Percentiles rank a stretch among this genome's conserved stretches.
These are phyloP conservation scores for Moniliophthora roreri DNA, from an alignment of 1,284 basidiomycete species.

Conservation along the genomic window DNA sequence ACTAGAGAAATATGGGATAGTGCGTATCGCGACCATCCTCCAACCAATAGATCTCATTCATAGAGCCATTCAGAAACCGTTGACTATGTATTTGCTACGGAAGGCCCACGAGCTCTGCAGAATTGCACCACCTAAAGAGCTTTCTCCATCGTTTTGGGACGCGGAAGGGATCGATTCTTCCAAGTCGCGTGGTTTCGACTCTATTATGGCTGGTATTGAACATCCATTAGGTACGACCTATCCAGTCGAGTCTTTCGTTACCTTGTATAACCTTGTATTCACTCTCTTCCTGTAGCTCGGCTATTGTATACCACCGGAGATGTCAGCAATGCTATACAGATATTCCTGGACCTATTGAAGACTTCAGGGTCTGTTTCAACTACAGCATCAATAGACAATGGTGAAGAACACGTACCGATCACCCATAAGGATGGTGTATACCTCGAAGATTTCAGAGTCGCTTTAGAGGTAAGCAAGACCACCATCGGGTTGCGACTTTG, in stretches of 20 bases:
- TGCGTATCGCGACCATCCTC: constrained; percentile 34
- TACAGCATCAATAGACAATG: constrained; percentile 21
- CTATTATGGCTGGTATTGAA: constrained; percentile 69
- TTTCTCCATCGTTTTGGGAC: constrained; percentile 80
- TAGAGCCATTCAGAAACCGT: constrained; percentile 63
- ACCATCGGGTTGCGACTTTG: neutral
- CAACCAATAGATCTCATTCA: neutral
- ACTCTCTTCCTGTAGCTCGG: constrained; percentile 46
- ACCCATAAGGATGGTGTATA: constrained; percentile 57
- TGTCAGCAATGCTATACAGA: constrained; percentile 61
- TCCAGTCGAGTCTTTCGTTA: constrained; percentile 3
- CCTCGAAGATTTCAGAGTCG: constrained; percentile 78
- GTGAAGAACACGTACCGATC: constrained; percentile 14
- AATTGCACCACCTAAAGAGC: constrained; percentile 44
- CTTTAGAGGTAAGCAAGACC: constrained; percentile 57
- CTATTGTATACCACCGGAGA: constrained; percentile 78
- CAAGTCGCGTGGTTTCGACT: constrained; percentile 46
- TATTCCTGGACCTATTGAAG: constrained; percentile 63
- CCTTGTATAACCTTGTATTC: constrained; percentile 6
- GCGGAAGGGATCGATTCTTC: constrained; percentile 51
- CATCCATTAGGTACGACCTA: constrained; percentile 66
- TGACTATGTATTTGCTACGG: constrained; percentile 77
- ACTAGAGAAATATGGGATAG: constrained; percentile 79
- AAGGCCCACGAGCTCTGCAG: constrained; percentile 64
- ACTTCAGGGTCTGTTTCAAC: constrained; percentile 29